Evolutionary conservation across 1,284 basidiomycete species (phyloP).

Genomic region (Cystobasidium sp.): DNA sequence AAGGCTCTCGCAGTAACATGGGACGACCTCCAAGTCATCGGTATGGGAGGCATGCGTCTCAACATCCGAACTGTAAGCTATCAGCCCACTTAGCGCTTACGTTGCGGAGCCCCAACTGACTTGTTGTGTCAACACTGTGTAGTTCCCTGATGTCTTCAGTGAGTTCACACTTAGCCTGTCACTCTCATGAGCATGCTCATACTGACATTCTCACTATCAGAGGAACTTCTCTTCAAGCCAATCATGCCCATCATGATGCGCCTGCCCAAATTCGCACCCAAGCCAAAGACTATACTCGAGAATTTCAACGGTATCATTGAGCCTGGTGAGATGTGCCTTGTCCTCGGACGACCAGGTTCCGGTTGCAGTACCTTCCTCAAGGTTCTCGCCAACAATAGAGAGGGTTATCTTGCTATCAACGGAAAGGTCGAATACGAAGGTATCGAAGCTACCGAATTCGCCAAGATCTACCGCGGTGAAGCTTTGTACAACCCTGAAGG

Average conservation of each 20-base stretch:
- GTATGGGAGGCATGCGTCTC: slow-evolving; percentile 65
- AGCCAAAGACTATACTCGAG: slow-evolving; percentile 54
- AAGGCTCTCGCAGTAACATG: slow-evolving; percentile 76
- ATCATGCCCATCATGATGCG: slow-evolving; percentile 57
- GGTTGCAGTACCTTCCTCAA: slow-evolving; percentile 58
- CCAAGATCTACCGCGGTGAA: slow-evolving; percentile 68
- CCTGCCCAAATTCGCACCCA: slow-evolving; percentile 50
- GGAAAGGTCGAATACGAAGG: slow-evolving; percentile 66
- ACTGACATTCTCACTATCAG: slow-evolving; percentile 8
- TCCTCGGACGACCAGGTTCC: slow-evolving; percentile 61
- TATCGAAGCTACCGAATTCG: slow-evolving; percentile 62
- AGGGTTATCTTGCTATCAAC: slow-evolving; percentile 57
- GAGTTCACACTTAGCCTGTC: neutral
- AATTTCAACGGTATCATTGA: slow-evolving; percentile 76
- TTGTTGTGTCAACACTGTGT: neutral
- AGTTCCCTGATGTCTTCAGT: slow-evolving; percentile 64
- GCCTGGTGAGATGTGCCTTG: slow-evolving; percentile 66
- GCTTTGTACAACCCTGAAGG: slow-evolving; percentile 59
- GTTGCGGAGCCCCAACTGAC: neutral
- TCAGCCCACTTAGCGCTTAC: neutral
- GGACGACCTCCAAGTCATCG: slow-evolving; percentile 74
- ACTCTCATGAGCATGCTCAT: neutral
- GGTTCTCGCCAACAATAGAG: slow-evolving; percentile 56
- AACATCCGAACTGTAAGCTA: slow-evolving; percentile 61
- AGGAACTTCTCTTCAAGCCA: slow-evolving; percentile 66